phyloP scores from a whole-genome alignment of 208 protist genomes.

The Leishmania braziliensis region DNA sequence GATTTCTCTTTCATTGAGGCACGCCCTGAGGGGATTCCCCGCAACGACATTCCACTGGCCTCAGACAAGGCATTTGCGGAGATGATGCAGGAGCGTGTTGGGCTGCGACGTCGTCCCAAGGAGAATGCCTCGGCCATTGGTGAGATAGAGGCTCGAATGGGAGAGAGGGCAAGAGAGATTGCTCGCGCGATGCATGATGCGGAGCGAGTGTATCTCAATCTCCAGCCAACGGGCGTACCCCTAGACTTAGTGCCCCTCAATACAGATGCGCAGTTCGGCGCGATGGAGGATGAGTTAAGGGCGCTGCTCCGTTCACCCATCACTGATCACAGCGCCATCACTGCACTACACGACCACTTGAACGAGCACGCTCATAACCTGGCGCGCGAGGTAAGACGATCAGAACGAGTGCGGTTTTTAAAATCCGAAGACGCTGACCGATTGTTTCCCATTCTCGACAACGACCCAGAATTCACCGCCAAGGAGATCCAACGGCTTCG shows the following conservation, averaged over 20 bases:
- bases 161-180: conserved; percentile 41
- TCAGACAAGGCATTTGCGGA: conserved; percentile 32
- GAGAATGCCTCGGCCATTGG: conserved; percentile 24
- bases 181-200: conserved; percentile 52
- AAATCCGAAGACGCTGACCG: no score
- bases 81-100: conserved; percentile 28
- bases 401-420: no score
- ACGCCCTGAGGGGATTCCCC: conserved; percentile 45
- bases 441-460: no score
- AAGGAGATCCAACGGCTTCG: no score
- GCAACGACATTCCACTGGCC: conserved; percentile 37
- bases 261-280: conserved; percentile 43
- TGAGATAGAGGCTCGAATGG: conserved; percentile 35
- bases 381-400: conserved; percentile 32
- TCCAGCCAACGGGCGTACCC: conserved; percentile 39
- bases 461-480: no score
- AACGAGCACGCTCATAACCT: conserved; percentile 48
- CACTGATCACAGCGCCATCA: conserved; percentile 13
- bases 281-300: conserved; percentile 49
- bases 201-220: conserved; percentile 61
- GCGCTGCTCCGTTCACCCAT: conserved; percentile 22
- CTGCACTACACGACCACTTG: conserved; percentile 37
- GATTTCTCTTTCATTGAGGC: conserved; percentile 46
- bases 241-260: conserved; percentile 60
- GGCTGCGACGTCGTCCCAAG: conserved; percentile 19